phyloP scores from a whole-genome alignment of 176 grass and related monocot species.

The Zoysia pacifica region DNA sequence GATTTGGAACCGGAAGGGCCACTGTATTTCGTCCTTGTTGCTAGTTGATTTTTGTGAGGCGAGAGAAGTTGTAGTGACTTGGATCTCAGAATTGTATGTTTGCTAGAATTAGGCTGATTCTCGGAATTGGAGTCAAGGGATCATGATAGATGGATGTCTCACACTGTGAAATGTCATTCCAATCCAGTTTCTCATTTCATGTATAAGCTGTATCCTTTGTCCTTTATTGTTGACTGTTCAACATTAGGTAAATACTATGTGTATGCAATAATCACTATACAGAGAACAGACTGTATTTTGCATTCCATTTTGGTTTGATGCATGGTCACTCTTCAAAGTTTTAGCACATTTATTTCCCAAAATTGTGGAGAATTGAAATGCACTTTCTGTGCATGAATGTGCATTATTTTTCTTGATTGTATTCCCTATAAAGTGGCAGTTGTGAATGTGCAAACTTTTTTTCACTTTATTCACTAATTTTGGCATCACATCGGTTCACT shows the following conservation, averaged over 20 bases:
- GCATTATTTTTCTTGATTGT: background rate
- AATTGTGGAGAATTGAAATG: background rate
- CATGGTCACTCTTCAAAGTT: background rate
- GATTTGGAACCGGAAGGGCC: background rate
- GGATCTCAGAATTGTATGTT: background rate
- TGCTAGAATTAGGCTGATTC: background rate
- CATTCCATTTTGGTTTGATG: background rate
- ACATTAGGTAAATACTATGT: background rate
- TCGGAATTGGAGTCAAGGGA: background rate
- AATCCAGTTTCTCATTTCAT: background rate
- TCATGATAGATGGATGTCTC: background rate
- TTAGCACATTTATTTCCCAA: background rate
- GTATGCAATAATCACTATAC: background rate
- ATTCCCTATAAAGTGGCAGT: background rate
- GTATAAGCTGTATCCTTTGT: background rate
- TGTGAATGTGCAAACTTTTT: no score
- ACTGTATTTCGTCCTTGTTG: background rate
- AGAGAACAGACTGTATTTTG: background rate
- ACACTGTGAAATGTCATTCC: background rate
- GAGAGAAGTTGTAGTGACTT: background rate
- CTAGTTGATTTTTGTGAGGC: background rate
- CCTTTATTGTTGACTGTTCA: background rate
- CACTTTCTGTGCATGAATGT: background rate
- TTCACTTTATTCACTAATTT: no score
- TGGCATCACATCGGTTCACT: conserved; percentile 6